phyloP scores from a whole-genome alignment of 768 basidiomycete species.

The Auriscalpium orientale region DNA sequence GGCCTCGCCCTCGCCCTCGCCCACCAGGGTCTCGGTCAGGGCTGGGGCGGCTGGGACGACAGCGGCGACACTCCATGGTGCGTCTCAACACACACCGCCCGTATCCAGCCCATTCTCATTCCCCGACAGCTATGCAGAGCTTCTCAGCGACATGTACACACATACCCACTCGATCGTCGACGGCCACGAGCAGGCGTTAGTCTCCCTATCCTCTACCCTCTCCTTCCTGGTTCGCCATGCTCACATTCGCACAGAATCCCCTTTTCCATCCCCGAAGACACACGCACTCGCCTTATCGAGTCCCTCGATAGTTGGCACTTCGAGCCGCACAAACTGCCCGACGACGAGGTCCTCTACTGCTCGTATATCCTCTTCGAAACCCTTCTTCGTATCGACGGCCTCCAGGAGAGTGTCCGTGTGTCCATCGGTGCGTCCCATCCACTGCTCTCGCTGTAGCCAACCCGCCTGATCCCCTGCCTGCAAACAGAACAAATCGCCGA shows the following conservation, averaged over 20 bases:
- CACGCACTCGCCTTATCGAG: constrained; percentile 54
- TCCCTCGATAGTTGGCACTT: constrained; percentile 81
- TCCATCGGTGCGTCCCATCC: constrained; percentile 44
- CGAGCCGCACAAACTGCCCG: constrained; percentile 76
- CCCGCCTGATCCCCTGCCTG: neutral
- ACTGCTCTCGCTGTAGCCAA: too few relatives aligned
- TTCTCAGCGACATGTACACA: constrained; percentile 77
- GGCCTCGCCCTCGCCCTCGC: constrained; percentile 76
- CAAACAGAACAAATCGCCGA: constrained; percentile 60
- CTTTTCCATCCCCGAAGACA: constrained; percentile 33
- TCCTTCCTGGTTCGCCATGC: neutral
- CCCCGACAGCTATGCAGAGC: constrained; percentile 57
- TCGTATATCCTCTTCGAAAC: constrained; percentile 84
- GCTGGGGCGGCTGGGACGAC: constrained; percentile 60
- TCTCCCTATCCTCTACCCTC: constrained; percentile 9
- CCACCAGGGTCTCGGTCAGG: constrained; percentile 54
- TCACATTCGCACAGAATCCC: constrained; percentile 11
- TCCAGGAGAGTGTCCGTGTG: constrained; percentile 50
- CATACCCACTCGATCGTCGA: constrained; percentile 71
- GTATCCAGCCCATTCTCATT: neutral
- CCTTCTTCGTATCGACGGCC: constrained; percentile 71
- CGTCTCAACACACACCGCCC: constrained; percentile 19
- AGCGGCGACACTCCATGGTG: constrained; percentile 41
- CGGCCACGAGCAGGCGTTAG: constrained; percentile 37
- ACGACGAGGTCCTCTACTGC: constrained; percentile 77